A percentile compares a stretch with the other conserved stretches of the same genome.
phyloP scores from a whole-genome alignment of 148 eudicot species.

The Silene conica region DNA sequence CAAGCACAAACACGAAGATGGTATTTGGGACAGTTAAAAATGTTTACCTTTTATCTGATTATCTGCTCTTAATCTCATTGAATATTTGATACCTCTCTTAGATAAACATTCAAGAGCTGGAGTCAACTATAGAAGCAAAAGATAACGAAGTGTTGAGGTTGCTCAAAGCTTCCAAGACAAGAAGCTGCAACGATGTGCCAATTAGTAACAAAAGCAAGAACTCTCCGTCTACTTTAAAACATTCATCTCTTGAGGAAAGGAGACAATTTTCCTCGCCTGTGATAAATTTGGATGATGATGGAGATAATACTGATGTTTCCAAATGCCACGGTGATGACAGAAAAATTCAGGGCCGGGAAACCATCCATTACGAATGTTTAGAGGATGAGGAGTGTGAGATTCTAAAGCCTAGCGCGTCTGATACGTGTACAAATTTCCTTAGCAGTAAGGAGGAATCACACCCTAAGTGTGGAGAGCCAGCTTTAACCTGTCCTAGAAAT shows the following conservation, averaged over 20 bases:
- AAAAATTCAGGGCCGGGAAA: constrained; percentile 19
- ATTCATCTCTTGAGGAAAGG: constrained; percentile 18
- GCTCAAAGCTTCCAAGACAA: constrained; percentile 48
- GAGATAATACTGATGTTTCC: constrained; percentile 9
- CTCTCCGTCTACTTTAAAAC: constrained; percentile 23
- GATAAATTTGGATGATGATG: constrained; percentile 40
- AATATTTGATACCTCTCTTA: constrained; percentile 21
- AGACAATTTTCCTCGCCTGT: constrained; percentile 28
- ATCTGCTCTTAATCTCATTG: neutral
- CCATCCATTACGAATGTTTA: constrained; percentile 19
- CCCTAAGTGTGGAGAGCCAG: constrained; percentile 15
- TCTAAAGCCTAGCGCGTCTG: constrained; percentile 21
- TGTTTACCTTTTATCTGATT: constrained; percentile 8
- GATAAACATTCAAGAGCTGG: constrained; percentile 68
- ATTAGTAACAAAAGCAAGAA: constrained; percentile 16
- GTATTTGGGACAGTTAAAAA: neutral
- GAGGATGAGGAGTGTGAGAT: constrained; percentile 29
- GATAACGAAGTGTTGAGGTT: constrained; percentile 68
- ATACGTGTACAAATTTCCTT: constrained; percentile 12
- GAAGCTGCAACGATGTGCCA: constrained; percentile 13
- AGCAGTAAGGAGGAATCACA: constrained; percentile 10
- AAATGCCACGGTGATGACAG: constrained; percentile 22
- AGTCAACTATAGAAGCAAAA: constrained; percentile 55
- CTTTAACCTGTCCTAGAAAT: constrained; percentile 17
- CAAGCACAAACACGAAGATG: neutral